Base-by-base conservation (phyloP, 2,329 filamentous ascomycete genomes). In the Aspergillus melleus region DNA sequence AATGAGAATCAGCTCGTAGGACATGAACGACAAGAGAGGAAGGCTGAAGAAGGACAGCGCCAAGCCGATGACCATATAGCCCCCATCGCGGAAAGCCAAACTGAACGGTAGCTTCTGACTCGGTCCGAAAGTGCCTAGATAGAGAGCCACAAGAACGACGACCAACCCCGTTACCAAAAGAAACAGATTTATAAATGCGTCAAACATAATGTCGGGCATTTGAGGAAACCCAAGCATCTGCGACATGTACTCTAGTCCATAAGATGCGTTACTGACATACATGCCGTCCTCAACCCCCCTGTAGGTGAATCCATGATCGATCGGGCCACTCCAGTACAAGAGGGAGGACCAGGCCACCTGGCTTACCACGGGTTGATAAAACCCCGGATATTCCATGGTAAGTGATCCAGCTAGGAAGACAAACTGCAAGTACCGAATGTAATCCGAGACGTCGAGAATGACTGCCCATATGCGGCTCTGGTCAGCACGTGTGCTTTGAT, bases 231-330 rank as follows among this genome's bases (percentile, higher is more conserved):
- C 55, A 14, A 61, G 26, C 32, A 54, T 58, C 22, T 54, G 55
- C 6, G 51, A 50, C 58, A 61, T 61, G 6, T 54, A 51, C 19
- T 61, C 58, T n/a, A 61, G 16, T 6, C 58, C 58, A 14, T 61
- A 58, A 8, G 58, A 55, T 29, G n/a, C 30, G 39, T 61, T 58
- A 4, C 52, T 58, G n/a, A 55, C 30, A 47, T 61, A 61, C n/a
- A 61, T 61, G 9, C 55, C 55, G 5, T 54, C 55, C n/a, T 54
- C 50, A 4, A 54, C 46, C 1, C 58, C 58, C 2, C 30, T 29
- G 11, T 50, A 61, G 2, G 44, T 54, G 22, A 58, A 58, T 3
- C 52, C 57, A 58, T 58, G 52, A 14, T 20, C 20, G 39, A 58
- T 58, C n/a, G 57, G 57, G 3, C 57, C 57, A 9, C 39, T 30